These are phyloP conservation scores for Paradendryphiella salina DNA, from an alignment of 2,329 filamentous ascomycete species.

Conservation along the genomic window DNA sequence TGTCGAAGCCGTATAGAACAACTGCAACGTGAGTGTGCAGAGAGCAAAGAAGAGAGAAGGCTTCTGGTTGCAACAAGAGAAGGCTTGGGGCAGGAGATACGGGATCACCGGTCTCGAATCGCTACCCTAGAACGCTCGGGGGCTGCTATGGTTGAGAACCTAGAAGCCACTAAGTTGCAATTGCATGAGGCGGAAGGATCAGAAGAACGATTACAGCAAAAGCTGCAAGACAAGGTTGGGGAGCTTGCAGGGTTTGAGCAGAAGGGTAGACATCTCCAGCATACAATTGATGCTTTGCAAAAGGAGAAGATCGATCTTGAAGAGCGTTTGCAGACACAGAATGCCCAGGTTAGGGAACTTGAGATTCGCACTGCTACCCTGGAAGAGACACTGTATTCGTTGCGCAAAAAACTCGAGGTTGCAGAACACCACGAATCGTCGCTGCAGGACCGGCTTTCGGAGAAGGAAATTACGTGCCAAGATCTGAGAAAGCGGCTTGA, in stretches of 20 bases:
- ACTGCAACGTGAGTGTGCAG: constrained; percentile 38
- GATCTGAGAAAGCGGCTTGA: constrained; percentile 26
- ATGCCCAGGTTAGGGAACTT: constrained; percentile 26
- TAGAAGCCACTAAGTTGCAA: constrained; percentile 29
- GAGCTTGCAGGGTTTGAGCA: constrained; percentile 36
- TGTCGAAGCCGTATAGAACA: constrained; percentile 43
- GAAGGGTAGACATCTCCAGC: constrained; percentile 18
- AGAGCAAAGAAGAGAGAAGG: constrained; percentile 29
- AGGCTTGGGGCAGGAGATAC: constrained; percentile 34
- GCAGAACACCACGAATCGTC: constrained; percentile 28
- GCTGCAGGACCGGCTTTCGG: constrained; percentile 27
- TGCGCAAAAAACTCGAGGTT: constrained; percentile 27
- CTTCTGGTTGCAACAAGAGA: constrained; percentile 23
- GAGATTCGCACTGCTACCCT: constrained; percentile 27
- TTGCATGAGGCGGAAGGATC: constrained; percentile 24
- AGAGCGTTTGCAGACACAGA: constrained; percentile 21
- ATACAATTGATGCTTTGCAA: constrained; percentile 28
- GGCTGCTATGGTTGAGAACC: constrained; percentile 23
- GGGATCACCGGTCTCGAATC: constrained; percentile 37
- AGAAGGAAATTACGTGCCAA: constrained; percentile 25
- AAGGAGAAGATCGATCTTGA: constrained; percentile 30
- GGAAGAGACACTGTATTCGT: constrained; percentile 23
- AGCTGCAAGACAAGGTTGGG: constrained; percentile 31
- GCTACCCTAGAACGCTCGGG: constrained; percentile 35
- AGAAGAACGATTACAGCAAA: constrained; percentile 26